phyloP scores from a whole-genome alignment of 208 protist genomes.

The Leptomonas pyrrhocoris region DNA sequence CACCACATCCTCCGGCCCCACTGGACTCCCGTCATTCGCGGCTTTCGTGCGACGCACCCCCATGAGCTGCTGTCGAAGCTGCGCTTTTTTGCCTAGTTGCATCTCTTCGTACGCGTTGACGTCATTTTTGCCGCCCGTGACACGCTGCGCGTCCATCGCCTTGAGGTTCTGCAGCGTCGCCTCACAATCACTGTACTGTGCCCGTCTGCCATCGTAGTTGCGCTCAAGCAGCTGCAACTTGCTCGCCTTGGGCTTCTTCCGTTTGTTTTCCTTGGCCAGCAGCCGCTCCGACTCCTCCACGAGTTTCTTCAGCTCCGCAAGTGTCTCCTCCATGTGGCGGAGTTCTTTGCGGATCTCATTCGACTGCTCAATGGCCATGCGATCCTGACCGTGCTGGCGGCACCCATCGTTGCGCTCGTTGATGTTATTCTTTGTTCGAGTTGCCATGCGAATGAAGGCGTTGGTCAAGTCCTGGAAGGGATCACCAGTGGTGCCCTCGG shows the following conservation, averaged over 20 bases:
- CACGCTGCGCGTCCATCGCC: slow-evolving; percentile 54
- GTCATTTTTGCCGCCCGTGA: slow-evolving; percentile 29
- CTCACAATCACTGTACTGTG: slow-evolving; percentile 58
- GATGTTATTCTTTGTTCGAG: slow-evolving; percentile 57
- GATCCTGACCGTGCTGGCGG: slow-evolving; percentile 55
- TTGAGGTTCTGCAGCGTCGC: slow-evolving; percentile 52
- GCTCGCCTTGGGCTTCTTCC: slow-evolving; percentile 51
- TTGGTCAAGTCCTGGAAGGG: slow-evolving; percentile 58
- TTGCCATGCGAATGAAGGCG: slow-evolving; percentile 49
- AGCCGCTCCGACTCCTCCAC: slow-evolving; percentile 51
- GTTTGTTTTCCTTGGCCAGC: slow-evolving; percentile 46
- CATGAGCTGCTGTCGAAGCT: slow-evolving; percentile 61
- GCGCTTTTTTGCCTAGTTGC: slow-evolving; percentile 51
- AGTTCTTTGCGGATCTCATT: slow-evolving; percentile 69
- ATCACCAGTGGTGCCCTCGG: slow-evolving; percentile 46
- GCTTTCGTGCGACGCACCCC: slow-evolving; percentile 41
- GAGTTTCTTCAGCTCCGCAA: slow-evolving; percentile 53
- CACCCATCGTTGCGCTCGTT: slow-evolving; percentile 64
- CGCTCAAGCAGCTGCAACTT: slow-evolving; percentile 55
- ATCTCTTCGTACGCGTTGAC: slow-evolving; percentile 46
- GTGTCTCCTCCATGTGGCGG: slow-evolving; percentile 53
- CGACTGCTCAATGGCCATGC: slow-evolving; percentile 67
- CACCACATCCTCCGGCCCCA: slow-evolving; percentile 33
- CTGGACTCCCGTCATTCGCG: slow-evolving; percentile 9
- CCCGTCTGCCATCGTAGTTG: slow-evolving; percentile 38